Base-by-base conservation (phyloP, 257 asterid genomes). In the Solanum corneliomulleri region DNA sequence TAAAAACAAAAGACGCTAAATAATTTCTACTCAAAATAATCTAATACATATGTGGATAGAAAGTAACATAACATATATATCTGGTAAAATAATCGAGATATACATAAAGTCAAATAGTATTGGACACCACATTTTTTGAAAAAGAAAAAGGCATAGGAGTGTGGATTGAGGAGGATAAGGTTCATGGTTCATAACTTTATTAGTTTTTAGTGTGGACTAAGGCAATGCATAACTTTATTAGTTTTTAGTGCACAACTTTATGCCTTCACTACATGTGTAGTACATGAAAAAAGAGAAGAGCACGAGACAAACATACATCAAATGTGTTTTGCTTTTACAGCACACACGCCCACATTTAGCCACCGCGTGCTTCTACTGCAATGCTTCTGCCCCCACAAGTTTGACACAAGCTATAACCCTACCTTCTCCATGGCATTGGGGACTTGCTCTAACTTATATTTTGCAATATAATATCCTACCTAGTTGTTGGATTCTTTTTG, bases 341-440 rank as follows among this genome's bases (percentile, higher is more conserved):
- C 4, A 70, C 94, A 90, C 94, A 87, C 92, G 88, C 89, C 68
- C n/a, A 35, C 89, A 52, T n/a, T 86, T 85, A 75, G 85, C 83
- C 56, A 60, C 72, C 91, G 88, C 92, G 87, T 82, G 86, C 60
- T 82, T 25, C 87, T 89, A 85, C 64, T 44, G 76, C 13, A 44
- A 80, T 23, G 5, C 66, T 37, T 78, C 64, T 45, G 66, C 13
- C 84, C 66, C 66, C 68, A 8, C 85, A 16, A 47, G 68, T 80
- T 47, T 18, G 44, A 27, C 68, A 29, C 85, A 80, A 45, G 68
- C 68, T 18, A 56, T 18, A 56, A 20, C n/a, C 58, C 64, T 25
- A 41, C 21, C 39, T 21, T n/a, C n/a, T 77, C 62, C 39, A 77
- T 44, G 83, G 7, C 23, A 42, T 13, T 76, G 35, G 58, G n/a